Evolutionary conservation across 495 filamentous ascomycete species (phyloP).

Genomic region (Barbatosphaeria neglecta): DNA sequence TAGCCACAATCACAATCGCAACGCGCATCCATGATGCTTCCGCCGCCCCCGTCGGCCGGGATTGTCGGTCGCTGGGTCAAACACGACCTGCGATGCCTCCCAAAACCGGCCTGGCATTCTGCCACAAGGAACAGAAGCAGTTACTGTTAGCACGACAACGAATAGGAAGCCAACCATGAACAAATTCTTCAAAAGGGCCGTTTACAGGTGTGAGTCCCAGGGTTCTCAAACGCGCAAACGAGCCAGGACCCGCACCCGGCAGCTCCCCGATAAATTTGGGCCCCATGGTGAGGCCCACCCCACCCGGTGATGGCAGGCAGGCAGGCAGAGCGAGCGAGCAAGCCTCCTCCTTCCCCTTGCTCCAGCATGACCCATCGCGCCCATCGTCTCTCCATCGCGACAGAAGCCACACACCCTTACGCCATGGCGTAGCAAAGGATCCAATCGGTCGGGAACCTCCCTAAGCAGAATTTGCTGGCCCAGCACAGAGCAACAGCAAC

Average conservation of each 20-base stretch:
- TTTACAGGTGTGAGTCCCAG: background rate
- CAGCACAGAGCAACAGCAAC: background rate
- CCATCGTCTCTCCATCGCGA: background rate
- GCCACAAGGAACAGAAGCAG: background rate
- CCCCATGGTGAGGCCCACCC: background rate
- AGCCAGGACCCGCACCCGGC: background rate
- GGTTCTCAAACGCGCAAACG: background rate
- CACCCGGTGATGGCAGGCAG: too few relatives aligned
- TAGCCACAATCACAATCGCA: too few relatives aligned
- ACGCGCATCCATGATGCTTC: too few relatives aligned
- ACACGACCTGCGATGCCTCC: too few relatives aligned
- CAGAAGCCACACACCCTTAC: background rate
- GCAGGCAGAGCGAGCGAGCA: too few relatives aligned
- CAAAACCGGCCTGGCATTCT: background rate
- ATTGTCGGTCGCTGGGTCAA: too few relatives aligned
- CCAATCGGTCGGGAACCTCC: constrained; percentile 1
- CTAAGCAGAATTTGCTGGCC: background rate
- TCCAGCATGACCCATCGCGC: background rate
- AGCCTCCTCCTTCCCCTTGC: background rate
- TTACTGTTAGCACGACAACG: background rate
- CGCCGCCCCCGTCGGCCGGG: too few relatives aligned
- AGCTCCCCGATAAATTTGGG: background rate
- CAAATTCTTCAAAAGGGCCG: background rate
- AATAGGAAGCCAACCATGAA: background rate
- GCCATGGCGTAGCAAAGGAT: background rate